Conservation (phyloP, 106 monocot genomes). For the Agapanthus africanus region DNA sequence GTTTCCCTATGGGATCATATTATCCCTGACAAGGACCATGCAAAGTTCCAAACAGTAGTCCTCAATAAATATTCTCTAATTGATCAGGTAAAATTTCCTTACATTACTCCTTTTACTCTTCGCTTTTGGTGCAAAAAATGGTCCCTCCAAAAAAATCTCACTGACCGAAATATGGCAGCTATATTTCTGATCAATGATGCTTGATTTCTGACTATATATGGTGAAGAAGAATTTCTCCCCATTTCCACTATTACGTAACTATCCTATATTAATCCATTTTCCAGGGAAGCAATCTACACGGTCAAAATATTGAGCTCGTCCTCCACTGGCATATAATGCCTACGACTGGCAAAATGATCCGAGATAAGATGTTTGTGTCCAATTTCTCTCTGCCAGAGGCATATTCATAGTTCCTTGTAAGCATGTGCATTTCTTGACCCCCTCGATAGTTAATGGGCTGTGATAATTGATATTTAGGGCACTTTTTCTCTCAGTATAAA, state of each 20-base stretch:
- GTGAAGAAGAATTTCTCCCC: background rate
- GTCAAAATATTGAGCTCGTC: constrained; percentile 9
- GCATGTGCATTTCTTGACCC: background rate
- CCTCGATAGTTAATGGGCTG: background rate
- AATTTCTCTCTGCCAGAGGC: constrained; percentile 4
- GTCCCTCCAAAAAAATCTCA: background rate
- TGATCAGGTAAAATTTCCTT: constrained; percentile 33
- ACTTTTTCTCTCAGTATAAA: background rate
- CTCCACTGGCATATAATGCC: constrained; percentile 14
- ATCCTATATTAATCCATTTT: background rate
- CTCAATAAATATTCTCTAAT: constrained; percentile 38
- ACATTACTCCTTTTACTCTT: background rate
- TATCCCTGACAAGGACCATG: constrained; percentile 7
- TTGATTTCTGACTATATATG: background rate
- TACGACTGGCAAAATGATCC: constrained; percentile 6
- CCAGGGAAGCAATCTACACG: constrained; percentile 7
- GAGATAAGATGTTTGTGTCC: constrained; percentile 8
- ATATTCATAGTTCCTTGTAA: constrained; percentile 3
- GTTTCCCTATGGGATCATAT: constrained; percentile 10
- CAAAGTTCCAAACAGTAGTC: constrained; percentile 3
- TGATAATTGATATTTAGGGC: background rate
- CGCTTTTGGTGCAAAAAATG: background rate
- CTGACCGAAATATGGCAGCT: background rate
- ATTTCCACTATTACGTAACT: background rate
- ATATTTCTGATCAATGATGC: background rate